Percentiles rank a stretch among this genome's conserved stretches.
Conservation (phyloP, 202 grass and related monocot species). For the Panicum hallii region DNA sequence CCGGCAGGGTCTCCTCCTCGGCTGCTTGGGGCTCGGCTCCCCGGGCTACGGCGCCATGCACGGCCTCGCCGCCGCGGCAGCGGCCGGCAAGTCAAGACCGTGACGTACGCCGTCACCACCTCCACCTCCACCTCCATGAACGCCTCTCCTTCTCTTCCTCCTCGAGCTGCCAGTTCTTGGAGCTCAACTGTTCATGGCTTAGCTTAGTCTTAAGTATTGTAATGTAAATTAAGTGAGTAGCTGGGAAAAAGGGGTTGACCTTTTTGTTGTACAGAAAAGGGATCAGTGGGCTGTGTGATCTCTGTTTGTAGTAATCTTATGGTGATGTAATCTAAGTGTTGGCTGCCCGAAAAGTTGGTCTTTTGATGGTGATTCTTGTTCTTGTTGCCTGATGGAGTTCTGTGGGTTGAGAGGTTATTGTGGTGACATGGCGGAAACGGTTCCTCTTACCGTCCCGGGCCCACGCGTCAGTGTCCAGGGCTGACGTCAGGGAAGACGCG, state of each 20-base stretch:
- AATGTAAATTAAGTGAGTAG: neutral
- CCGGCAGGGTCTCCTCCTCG: conserved; percentile 61
- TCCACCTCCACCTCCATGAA: neutral
- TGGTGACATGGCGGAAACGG: neutral
- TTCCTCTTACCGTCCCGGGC: too few relatives aligned
- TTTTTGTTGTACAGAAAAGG: conserved; percentile 30
- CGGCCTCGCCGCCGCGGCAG: conserved; percentile 39
- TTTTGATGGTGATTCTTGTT: neutral
- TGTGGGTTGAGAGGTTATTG: neutral
- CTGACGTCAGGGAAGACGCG: too few relatives aligned
- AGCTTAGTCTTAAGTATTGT: conserved; percentile 35
- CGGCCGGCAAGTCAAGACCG: conserved; percentile 29
- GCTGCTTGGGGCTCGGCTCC: conserved; percentile 60
- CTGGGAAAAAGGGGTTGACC: neutral
- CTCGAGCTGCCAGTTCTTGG: conserved; percentile 19
- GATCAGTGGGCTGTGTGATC: conserved; percentile 20
- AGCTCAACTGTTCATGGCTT: conserved; percentile 15
- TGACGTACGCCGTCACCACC: neutral
- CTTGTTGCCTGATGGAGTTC: neutral
- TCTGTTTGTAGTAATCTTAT: conserved; percentile 31
- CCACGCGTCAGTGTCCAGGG: too few relatives aligned
- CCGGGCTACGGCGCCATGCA: conserved; percentile 55
- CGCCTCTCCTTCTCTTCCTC: neutral
- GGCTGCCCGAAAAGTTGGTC: neutral
- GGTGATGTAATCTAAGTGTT: conserved; percentile 31